Base-by-base conservation (phyloP, 176 grass and related monocot species). In the Bolboschoenus planiculmis region DNA sequence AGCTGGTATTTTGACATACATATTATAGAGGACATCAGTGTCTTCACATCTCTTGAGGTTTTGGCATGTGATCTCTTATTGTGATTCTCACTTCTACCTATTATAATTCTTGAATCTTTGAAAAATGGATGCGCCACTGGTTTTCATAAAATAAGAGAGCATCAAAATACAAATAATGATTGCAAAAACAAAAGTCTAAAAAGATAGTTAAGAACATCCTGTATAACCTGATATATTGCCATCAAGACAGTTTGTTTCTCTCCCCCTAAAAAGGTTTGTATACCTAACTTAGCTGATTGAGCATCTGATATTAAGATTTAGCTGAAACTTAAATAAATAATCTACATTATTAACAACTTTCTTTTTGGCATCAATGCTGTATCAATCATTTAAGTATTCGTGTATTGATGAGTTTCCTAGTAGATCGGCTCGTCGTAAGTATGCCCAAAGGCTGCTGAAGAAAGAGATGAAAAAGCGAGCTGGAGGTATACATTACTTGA, bases 341-440 rank as follows among this genome's bases (percentile, higher is more conserved):
- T 57, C 7, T 57, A 37, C 63, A 63, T 63, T 14, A 11, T 67
- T 37, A 47, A 15, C 63, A 71, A 15, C 43, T 67, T n/a, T 39
- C 36, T 20, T 68, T 39, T 37, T 21, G 64, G 18, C 18, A 71
- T 43, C 66, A 23, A 23, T 40, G 36, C 1, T 42, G 2, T 65
- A 40, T 16, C 35, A 68, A 40, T 68, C 0, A n/a, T 15, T n/a
- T 40, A 34, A 74, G 23, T 56, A n/a, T 79, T 54, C 31, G 68
- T 53, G 78, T 26, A 59, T 77, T 84, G 77, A 36, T 91, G 78
- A 97, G 93, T 2, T 63, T 33, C 64, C 35, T 53, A 87, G 88
- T 78, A 89, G 90, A 90, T 90, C 86, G 81, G 58, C 85, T 90
- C 87, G 85, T 78, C 88, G 95, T 74, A 97, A 83, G 78, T 86